Evolutionary conservation across 169 alveolate genomes (phyloP).

Genomic region (Blepharisma undulans): DNA sequence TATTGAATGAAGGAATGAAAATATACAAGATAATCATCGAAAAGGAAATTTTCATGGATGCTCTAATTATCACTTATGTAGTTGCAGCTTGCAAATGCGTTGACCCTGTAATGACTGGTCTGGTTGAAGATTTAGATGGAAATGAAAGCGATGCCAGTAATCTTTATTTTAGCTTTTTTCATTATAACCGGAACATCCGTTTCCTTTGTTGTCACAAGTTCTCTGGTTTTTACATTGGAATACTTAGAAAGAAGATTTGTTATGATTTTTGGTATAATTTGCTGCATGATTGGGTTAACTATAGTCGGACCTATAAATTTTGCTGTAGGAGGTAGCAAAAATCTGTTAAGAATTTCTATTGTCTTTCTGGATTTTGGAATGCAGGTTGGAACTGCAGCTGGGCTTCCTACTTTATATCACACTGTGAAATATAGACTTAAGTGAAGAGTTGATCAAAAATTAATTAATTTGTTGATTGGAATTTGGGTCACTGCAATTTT

Average conservation of each 20-base stretch:
- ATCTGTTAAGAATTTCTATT: background rate
- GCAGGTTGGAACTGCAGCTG: background rate
- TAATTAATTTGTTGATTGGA: background rate
- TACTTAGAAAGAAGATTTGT: background rate
- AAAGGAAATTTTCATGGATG: background rate
- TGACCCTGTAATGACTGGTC: background rate
- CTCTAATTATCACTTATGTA: background rate
- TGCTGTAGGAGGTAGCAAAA: background rate
- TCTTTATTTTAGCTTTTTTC: background rate
- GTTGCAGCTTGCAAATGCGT: background rate
- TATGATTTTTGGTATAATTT: background rate
- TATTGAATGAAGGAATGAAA: background rate
- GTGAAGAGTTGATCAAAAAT: background rate
- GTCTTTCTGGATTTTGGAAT: background rate
- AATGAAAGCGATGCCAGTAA: background rate
- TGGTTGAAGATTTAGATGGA: background rate
- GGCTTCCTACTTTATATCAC: background rate
- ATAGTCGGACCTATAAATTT: background rate
- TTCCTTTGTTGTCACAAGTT: background rate
- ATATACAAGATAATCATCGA: background rate
- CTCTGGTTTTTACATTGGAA: background rate
- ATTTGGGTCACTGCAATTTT: background rate
- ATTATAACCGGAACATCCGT: background rate
- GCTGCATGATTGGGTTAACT: background rate
- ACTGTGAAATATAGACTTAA: background rate